Evolutionary conservation across 257 asterid species (phyloP).

Genomic region (Fraxinus anomala): DNA sequence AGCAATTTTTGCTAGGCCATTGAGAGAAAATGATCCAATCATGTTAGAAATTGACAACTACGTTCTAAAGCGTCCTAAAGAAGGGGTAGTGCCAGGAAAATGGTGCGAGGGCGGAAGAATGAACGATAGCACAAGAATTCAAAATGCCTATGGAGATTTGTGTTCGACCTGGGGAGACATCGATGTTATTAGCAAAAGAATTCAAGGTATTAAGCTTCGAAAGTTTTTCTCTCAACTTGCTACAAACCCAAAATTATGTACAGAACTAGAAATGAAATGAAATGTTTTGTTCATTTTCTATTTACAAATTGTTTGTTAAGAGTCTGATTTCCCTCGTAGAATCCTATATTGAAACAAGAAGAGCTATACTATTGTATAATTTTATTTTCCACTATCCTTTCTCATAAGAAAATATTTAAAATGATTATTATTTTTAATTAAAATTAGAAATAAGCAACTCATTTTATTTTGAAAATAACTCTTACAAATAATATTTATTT

Average conservation of each 20-base stretch:
- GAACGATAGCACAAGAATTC: slow-evolving; percentile 16
- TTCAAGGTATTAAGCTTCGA: slow-evolving; percentile 34
- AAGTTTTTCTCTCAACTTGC: slow-evolving; percentile 26
- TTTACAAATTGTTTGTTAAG: neutral
- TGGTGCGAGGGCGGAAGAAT: slow-evolving; percentile 43
- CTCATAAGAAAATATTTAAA: neutral
- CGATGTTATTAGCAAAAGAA: slow-evolving; percentile 38
- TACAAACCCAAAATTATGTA: neutral
- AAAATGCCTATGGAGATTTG: slow-evolving; percentile 18
- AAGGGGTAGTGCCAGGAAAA: slow-evolving; percentile 39
- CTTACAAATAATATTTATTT: no score
- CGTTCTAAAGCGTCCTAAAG: slow-evolving; percentile 34
- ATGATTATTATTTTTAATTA: no score
- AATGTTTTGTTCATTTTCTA: neutral
- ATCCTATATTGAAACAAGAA: neutral
- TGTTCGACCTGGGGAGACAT: slow-evolving; percentile 42
- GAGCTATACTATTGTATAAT: no score
- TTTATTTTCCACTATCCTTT: neutral
- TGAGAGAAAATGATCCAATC: slow-evolving; percentile 30
- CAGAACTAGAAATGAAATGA: neutral
- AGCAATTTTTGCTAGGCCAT: slow-evolving; percentile 42
- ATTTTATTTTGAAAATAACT: no score
- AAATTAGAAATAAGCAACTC: no score
- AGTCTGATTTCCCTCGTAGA: neutral
- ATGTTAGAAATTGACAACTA: slow-evolving; percentile 43